Evolutionary conservation across 164 flowering plant genomes (phyloP).

Genomic region (Annona squamosa): DNA sequence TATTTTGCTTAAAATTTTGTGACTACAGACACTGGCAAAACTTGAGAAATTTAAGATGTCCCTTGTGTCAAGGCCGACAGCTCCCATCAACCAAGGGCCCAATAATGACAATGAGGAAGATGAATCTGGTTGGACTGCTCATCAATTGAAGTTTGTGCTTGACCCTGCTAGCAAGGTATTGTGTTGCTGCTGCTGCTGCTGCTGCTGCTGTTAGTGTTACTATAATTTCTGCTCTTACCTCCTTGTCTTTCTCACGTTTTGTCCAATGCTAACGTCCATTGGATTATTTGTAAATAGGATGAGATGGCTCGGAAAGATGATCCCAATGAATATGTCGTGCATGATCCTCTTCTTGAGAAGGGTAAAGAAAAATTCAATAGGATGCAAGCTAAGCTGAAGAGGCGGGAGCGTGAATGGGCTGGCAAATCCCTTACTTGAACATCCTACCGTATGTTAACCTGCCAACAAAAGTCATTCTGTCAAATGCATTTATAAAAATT

Average conservation of each 20-base stretch:
- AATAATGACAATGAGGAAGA: constrained; percentile 34
- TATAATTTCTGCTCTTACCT: neutral
- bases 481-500: no score
- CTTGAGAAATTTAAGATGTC: constrained; percentile 61
- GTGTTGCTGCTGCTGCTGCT: neutral
- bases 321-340: constrained; percentile 67
- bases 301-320: constrained; percentile 76
- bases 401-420: constrained; percentile 89
- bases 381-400: constrained; percentile 88
- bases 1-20: neutral
- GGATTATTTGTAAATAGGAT: constrained; percentile 39
- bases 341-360: constrained; percentile 90
- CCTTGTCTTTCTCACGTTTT: neutral
- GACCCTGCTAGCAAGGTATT: constrained; percentile 53
- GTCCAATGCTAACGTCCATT: neutral
- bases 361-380: constrained; percentile 94
- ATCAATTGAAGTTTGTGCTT: constrained; percentile 44
- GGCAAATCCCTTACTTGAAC: constrained; percentile 76
- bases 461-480: no score
- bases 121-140: constrained; percentile 47
- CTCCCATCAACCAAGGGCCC: constrained; percentile 21
- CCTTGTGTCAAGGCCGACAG: constrained; percentile 23
- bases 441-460: neutral
- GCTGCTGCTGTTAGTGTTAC: no score
- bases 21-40: constrained; percentile 56